Evolutionary conservation across 2,329 filamentous ascomycete species (phyloP), one percentile per base, ranked within the genome.

Genomic region (Hypoxylon sp.): DNA sequence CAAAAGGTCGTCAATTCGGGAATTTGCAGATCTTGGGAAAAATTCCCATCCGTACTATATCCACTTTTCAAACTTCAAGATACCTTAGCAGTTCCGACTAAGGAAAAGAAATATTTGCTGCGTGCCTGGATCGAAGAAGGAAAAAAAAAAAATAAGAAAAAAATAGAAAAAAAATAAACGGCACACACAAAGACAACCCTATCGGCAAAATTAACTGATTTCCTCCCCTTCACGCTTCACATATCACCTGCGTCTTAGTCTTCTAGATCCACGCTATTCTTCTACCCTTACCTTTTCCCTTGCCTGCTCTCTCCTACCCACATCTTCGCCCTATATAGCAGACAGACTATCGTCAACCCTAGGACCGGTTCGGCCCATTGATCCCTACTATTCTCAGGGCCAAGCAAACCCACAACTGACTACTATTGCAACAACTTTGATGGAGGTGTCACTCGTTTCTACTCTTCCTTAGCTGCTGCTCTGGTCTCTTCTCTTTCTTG

Each of bases 51-150:
- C 47, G 40, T 52, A 48, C 33, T 57, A 59, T 58, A 63, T 59
- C 61, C 61, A 64, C 61, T 62, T 56, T 64, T 64, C 58, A 64
- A 55, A 62, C 55, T 61, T 64, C 62, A 55, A 57, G 50, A 59
- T 66, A 62, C 40, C n/a, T n/a, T n/a, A n/a, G n/a, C n/a, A n/a
- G n/a, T n/a, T n/a, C 57, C 53, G 46, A 61, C 41, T 48, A 45
- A 49, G 48, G 55, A 56, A n/a, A n/a, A n/a, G n/a, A n/a, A n/a
- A n/a, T n/a, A n/a, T n/a, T n/a, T 58, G 64, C 62, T 59, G 54
- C 45, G 47, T 58, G 43, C 53, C 48, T 63, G 55, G 55, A 48
- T 48, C 51, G 13, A 45, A 46, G 20, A 29, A 26, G 27, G n/a
- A 38, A 31, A n/a, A 27, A 29, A 18, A 45, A 11, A 29, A 45